These are phyloP conservation scores for Leccinum obscurum DNA, from an alignment of 768 basidiomycete species.

Conservation along the genomic window DNA sequence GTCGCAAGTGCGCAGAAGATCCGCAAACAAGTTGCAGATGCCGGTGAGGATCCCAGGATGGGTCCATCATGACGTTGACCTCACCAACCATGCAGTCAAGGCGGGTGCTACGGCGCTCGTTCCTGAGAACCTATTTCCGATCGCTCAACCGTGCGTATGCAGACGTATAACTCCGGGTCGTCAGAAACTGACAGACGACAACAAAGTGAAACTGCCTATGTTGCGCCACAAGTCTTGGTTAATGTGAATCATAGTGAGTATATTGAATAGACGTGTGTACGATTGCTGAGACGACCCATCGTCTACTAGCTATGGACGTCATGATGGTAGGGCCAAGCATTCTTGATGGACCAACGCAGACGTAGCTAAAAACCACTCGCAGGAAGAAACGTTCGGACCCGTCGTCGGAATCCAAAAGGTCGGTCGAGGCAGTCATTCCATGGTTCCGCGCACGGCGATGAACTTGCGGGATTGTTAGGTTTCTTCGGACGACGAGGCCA, in stretches of 20 bases:
- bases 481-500: conserved; percentile 82
- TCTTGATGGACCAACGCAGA: background rate
- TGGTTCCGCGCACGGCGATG: background rate
- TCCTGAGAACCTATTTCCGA: conserved; percentile 62
- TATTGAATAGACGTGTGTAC: background rate
- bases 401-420: conserved; percentile 93
- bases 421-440: background rate
- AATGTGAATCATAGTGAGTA: conserved; percentile 85
- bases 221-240: conserved; percentile 88
- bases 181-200: background rate
- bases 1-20: conserved; percentile 83
- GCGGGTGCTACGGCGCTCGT: conserved; percentile 81
- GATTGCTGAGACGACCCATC: conserved; percentile 6
- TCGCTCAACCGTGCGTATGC: conserved; percentile 62
- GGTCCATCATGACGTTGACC: background rate
- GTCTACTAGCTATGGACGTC: conserved; percentile 74
- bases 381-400: conserved; percentile 94
- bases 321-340: conserved; percentile 68
- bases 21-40: conserved; percentile 82
- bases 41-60: conserved; percentile 47
- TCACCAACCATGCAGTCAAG: conserved; percentile 44
- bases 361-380: conserved; percentile 1
- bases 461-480: conserved; percentile 45
- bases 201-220: conserved; percentile 74
- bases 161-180: background rate